Conservation (phyloP, 345 rosid genomes). For the Eucalyptus victrix region DNA sequence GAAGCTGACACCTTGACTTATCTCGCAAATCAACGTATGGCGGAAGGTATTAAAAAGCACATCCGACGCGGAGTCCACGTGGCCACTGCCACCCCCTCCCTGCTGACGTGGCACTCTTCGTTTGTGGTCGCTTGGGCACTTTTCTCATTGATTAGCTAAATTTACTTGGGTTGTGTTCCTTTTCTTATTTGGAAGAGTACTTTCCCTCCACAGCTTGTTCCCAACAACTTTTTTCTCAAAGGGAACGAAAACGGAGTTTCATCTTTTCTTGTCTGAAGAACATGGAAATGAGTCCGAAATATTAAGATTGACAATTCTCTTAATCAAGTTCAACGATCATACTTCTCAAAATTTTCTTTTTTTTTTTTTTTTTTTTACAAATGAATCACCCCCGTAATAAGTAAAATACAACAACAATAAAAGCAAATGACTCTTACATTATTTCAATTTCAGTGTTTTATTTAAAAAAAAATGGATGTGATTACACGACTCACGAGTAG, state of each 20-base stretch:
- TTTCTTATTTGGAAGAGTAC: not conserved
- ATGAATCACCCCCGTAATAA: accelerated
- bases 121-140: not conserved
- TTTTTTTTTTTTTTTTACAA: no score
- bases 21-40: conserved; percentile 1
- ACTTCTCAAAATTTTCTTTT: not conserved
- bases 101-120: not conserved
- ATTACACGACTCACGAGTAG: not conserved
- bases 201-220: not conserved
- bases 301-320: not conserved
- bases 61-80: not conserved
- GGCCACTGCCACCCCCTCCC: not conserved
- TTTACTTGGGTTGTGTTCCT: not conserved
- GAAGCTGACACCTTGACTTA: conserved; percentile 12
- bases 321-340: not conserved
- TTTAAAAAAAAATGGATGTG: not conserved
- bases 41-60: not conserved
- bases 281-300: not conserved
- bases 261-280: not conserved
- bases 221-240: not conserved
- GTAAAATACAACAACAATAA: not conserved
- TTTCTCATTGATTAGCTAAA: not conserved
- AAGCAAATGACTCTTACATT: not conserved
- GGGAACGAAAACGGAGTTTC: not conserved
- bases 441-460: not conserved